Evolutionary conservation across 179 eudicot genomes (phyloP).

Genomic region (Camellia oleifera): DNA sequence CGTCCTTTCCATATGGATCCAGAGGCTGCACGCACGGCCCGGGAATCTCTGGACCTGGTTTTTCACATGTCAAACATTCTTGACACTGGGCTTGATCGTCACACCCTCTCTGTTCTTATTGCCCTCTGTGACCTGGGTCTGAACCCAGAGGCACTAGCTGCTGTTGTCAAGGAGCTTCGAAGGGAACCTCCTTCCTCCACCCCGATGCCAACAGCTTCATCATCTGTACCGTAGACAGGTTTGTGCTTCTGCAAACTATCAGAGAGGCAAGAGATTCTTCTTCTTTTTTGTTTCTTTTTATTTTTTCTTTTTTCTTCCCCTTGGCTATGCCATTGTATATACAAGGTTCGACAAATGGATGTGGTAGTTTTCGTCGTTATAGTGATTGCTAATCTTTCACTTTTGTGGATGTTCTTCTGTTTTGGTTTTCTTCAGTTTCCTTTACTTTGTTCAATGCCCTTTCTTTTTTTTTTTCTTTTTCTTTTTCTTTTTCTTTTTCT

Average conservation of each 20-base stretch:
- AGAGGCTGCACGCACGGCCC: conserved; percentile 61
- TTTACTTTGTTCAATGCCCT: no score
- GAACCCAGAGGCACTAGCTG: conserved; percentile 78
- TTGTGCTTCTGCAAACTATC: not conserved
- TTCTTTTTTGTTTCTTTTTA: not conserved
- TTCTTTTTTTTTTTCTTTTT: no score
- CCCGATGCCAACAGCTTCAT: conserved; percentile 19
- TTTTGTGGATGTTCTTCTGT: no score
- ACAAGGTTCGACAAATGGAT: no score
- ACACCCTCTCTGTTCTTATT: conserved; percentile 73
- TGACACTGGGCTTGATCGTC: conserved; percentile 83
- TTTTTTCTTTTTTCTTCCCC: no score
- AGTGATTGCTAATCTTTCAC: no score
- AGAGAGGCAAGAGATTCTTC: no score
- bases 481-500: no score
- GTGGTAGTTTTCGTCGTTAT: no score
- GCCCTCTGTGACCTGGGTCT: conserved; percentile 74
- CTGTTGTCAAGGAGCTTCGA: conserved; percentile 73
- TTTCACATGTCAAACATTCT: conserved; percentile 83
- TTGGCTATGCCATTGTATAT: no score
- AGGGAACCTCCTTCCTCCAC: conserved; percentile 35
- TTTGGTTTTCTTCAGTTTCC: no score
- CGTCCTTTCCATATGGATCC: conserved; percentile 43
- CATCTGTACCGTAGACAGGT: conserved; percentile 8
- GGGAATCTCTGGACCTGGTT: conserved; percentile 67